phyloP scores from a whole-genome alignment of 2,329 filamentous ascomycete species.

The Pezizomycotina sp. region DNA sequence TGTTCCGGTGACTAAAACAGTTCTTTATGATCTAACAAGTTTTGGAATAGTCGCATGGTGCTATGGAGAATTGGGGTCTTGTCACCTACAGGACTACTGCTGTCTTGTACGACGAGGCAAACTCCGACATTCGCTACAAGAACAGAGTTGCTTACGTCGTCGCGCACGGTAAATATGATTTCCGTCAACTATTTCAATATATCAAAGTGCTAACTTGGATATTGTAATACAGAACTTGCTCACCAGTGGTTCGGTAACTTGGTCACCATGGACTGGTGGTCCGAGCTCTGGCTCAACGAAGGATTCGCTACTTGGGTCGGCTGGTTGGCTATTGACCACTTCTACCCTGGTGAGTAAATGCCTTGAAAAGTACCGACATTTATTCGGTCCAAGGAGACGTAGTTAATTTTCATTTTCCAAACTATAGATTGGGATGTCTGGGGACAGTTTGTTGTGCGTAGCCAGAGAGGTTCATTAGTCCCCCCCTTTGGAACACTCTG shows the following conservation, averaged over 20 bases:
- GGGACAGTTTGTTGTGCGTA: slow-evolving; percentile 76
- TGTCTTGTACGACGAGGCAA: slow-evolving; percentile 86
- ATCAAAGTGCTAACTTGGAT: slow-evolving; percentile 4
- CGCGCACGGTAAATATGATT: slow-evolving; percentile 46
- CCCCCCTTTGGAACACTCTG: slow-evolving; percentile 7
- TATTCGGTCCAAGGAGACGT: neutral
- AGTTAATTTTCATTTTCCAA: slow-evolving; percentile 8
- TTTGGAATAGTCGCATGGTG: slow-evolving; percentile 23
- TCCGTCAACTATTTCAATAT: slow-evolving; percentile 1
- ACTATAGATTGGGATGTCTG: slow-evolving; percentile 77
- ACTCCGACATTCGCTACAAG: slow-evolving; percentile 76
- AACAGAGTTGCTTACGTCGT: slow-evolving; percentile 94
- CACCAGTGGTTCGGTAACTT: slow-evolving; percentile 95
- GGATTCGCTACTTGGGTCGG: slow-evolving; percentile 97
- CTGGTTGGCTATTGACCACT: slow-evolving; percentile 77
- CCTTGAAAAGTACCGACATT: neutral
- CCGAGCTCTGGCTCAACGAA: slow-evolving; percentile 84
- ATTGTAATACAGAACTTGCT: slow-evolving; percentile 48
- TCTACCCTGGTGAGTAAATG: slow-evolving; percentile 50
- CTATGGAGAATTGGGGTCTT: slow-evolving; percentile 73
- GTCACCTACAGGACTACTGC: slow-evolving; percentile 88
- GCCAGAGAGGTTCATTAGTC: slow-evolving; percentile 36
- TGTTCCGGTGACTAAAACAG: neutral
- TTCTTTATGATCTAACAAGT: slow-evolving; percentile 2
- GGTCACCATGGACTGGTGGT: slow-evolving; percentile 96